These are phyloP conservation scores for Curvularia spicifera DNA, from an alignment of 2,329 filamentous ascomycete genomes.

Conservation along the genomic window DNA sequence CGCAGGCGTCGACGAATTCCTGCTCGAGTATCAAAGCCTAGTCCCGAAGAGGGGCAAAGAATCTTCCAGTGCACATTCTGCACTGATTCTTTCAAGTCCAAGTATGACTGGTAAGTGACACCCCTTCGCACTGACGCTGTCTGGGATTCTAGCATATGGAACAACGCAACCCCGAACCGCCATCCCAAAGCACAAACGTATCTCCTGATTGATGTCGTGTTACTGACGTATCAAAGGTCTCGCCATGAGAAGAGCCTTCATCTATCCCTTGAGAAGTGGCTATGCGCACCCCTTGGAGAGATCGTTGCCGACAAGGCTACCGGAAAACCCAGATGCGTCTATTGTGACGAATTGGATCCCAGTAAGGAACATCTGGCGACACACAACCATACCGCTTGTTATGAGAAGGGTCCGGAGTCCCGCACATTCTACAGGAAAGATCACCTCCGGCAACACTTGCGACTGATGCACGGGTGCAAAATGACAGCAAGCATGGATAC, in stretches of 20 bases:
- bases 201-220: neutral
- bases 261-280: constrained; percentile 52
- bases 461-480: constrained; percentile 67
- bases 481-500: constrained; percentile 68
- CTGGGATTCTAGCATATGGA: neutral
- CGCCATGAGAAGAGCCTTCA: constrained; percentile 51
- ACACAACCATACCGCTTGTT: constrained; percentile 68
- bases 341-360: constrained; percentile 63
- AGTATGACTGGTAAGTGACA: constrained; percentile 47
- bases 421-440: constrained; percentile 69
- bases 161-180: neutral
- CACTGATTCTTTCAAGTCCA: constrained; percentile 50
- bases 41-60: constrained; percentile 31
- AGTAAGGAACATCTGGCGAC: constrained; percentile 62
- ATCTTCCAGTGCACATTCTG: constrained; percentile 51
- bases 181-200: neutral
- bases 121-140: neutral
- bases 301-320: constrained; percentile 63
- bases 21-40: constrained; percentile 44
- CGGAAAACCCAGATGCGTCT: constrained; percentile 64
- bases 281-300: constrained; percentile 65
- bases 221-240: constrained; percentile 41
- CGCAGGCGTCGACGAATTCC: constrained; percentile 61
- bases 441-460: constrained; percentile 66
- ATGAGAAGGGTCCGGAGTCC: constrained; percentile 69